A percentile compares a stretch with the other conserved stretches of the same genome.
phyloP scores from a whole-genome alignment of 306 rosid species.

The Trifolium dubium region DNA sequence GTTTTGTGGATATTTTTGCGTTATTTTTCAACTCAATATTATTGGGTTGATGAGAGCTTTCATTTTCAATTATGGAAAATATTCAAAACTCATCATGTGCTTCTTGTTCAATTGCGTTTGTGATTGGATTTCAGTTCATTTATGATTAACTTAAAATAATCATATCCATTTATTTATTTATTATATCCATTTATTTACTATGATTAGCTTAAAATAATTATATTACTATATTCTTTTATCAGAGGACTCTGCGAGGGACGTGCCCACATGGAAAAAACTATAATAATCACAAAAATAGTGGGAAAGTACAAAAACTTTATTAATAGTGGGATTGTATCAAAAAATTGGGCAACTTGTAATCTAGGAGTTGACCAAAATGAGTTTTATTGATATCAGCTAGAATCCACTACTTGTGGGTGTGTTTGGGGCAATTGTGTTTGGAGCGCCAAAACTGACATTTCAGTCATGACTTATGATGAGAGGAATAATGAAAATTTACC shows the following conservation, averaged over 20 bases:
- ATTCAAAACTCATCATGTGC: constrained; percentile 28
- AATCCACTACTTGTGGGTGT: neutral
- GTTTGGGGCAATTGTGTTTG: neutral
- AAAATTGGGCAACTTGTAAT: neutral
- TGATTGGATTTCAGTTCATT: neutral
- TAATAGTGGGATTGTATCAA: neutral
- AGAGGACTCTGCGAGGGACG: neutral
- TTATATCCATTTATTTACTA: too few relatives aligned
- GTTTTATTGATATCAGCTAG: constrained; percentile 15
- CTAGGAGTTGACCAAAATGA: constrained; percentile 1
- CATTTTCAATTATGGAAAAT: neutral
- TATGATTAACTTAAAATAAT: too few relatives aligned
- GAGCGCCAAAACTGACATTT: neutral
- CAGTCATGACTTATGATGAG: neutral
- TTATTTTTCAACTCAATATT: constrained; percentile 6
- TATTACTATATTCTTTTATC: too few relatives aligned
- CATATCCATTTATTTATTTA: too few relatives aligned
- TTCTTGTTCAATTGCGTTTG: constrained; percentile 18
- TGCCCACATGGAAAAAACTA: neutral
- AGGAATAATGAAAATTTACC: neutral
- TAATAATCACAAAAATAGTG: neutral
- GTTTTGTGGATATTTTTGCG: constrained; percentile 24
- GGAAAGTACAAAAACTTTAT: neutral
- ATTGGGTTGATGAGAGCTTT: neutral
- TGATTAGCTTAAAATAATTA: too few relatives aligned